Base-by-base conservation (phyloP, 1,284 basidiomycete species). In the Fistulinella cinereoalba region DNA sequence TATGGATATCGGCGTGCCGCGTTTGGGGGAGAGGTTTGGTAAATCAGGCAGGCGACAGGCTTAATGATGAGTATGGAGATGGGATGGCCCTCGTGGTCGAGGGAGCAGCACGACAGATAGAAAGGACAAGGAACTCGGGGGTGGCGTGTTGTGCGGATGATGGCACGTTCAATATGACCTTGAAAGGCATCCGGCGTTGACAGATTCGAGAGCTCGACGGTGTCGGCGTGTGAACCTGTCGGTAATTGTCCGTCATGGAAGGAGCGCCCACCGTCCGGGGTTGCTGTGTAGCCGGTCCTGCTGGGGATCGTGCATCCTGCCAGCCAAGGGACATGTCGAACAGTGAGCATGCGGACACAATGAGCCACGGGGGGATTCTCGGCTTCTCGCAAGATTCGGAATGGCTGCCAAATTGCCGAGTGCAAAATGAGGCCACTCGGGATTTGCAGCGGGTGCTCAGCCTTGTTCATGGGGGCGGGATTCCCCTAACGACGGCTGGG, bases 311-410 rank as follows among this genome's bases (percentile, higher is more conserved):
- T n/a, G 36, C 18, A 37, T 24, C 33, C 22, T 5, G 12, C 2
- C 5, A 13, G 13, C 13, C 27, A 13, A 9, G 27, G 27, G 10
- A 28, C 13, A 13, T 13, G 27, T 28, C 3, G 27, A 28, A 28
- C 27, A 28, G 27, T 6, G 27, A 10, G 27, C 27, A 28, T 13
- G 27, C 27, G 27, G 18, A 16, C 18, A 16, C 31, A 15, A 15
- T 24, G 25, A 37, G 25, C 43, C 44, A 37, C 37, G 27, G 28
- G 36, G 43, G 19, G 47, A 41, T 48, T 47, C 39, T 28, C 32
- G 24, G 15, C 37, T 56, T 50, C 45, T 41, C 38, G 51, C 50
- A 54, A 58, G 54, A 43, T 42, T n/a, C n/a, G 16, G 23, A 22
- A 38, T 48, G 13, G 4, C 23, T 32, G 56, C 55, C 53, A 40